Evolutionary conservation across 208 protist genomes (phyloP), one percentile per base, ranked within the genome.

Genomic region (Strigomonas culicis): DNA sequence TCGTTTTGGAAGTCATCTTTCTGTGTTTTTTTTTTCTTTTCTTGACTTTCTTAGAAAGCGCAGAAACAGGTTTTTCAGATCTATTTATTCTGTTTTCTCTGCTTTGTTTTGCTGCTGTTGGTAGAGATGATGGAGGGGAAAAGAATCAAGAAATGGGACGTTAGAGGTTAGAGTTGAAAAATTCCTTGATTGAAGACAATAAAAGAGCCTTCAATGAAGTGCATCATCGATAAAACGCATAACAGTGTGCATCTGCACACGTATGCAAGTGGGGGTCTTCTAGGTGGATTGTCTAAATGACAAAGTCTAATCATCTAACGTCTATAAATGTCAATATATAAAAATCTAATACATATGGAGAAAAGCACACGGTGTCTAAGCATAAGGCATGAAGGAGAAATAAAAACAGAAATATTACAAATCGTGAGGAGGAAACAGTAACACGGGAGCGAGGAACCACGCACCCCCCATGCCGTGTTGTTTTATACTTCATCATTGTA

Each of bases 1-100:
- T 85, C 13, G 77, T 72, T 31, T 25, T 58, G n/a, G 52, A 15
- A 22, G 36, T 58, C 4, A 6, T 10, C 8, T 58, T 24, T 24
- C 27, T 19, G n/a, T n/a, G n/a, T n/a, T n/a, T n/a, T n/a, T n/a
- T n/a, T n/a, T n/a, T n/a, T n/a, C n/a, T n/a, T n/a, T n/a, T n/a
- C n/a, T n/a, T n/a, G n/a, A n/a, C n/a, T n/a, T n/a, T 53, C 6
- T 19, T 53, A 53, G 27, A 24, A 8, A 53, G 17, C 21, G 27
- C 11, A 53, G 49, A 53, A 24, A 6, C 17, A 53, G 21, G 21
- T 53, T 25, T 24, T n/a, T n/a, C n/a, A n/a, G n/a, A n/a, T n/a
- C n/a, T n/a, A n/a, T n/a, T n/a, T n/a, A n/a, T n/a, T n/a, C n/a
- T n/a, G n/a, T n/a, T n/a, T n/a, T n/a, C n/a, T n/a, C n/a, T n/a